Base-by-base conservation (phyloP, 2,329 filamentous ascomycete genomes). In the Falciphora oryzae region DNA sequence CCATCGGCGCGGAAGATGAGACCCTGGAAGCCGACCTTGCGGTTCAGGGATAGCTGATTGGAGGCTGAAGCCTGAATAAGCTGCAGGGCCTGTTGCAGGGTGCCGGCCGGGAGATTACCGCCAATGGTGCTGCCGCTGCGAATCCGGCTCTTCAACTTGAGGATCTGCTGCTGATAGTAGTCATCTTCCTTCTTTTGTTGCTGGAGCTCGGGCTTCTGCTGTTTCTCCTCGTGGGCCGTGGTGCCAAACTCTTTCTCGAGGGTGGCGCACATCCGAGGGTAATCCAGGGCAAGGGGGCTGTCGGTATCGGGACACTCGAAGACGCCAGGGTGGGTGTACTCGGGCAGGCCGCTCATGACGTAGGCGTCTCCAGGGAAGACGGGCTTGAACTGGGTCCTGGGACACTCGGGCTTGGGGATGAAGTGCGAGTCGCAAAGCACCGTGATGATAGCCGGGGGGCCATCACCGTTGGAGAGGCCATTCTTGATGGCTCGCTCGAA, bases 371-470 rank as follows among this genome's bases (percentile, higher is more conserved):
- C 44, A n/a, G 44, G 44, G n/a, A 53, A 53, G 18, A 53, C 44
- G 44, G 27, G 10, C 5, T 32, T 57, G 25, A 69, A 69, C 3
- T 31, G 58, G 10, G 62, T 35, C 25, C 65, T 35, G 8, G 65
- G 66, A 16, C 65, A 66, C 2, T 63, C 4, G 3, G 31, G 5
- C 57, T 70, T 70, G 7, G 65, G 58, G 61, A 71, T 69, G 66
- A 69, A 53, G 44, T 53, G 44, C 18, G 44, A 72, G 35, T 53
- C 44, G 44, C 44, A 53, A 53, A 53, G 44, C 18, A 53, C 44
- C 14, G 44, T 53, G 44, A 53, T 10, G 44, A 53, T 53, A 18
- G 44, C 44, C 11, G 44, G 44, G n/a, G 44, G 44, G 22, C 57
- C 57, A 8, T 58, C 11, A 14, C 13, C 25, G 11, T 58, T 13